Percentiles rank a stretch among this genome's conserved stretches.
phyloP scores from a whole-genome alignment of 257 asterid genomes.

The Catharanthus roseus region DNA sequence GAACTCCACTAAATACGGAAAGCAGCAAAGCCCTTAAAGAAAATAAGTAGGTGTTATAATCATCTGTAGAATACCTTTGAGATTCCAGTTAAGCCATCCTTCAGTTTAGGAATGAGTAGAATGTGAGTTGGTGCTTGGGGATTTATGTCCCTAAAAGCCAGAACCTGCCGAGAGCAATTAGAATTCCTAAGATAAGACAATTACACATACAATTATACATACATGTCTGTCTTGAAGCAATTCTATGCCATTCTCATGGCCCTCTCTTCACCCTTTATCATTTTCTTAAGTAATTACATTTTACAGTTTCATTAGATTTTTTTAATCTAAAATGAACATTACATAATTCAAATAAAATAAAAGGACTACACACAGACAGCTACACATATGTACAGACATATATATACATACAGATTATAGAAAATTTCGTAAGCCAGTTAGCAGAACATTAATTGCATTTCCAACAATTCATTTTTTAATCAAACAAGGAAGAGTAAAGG shows the following conservation, averaged over 20 bases:
- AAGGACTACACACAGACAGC: background rate
- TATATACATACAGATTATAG: background rate
- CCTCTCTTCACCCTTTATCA: background rate
- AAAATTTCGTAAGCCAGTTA: background rate
- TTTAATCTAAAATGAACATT: background rate
- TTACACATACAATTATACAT: background rate
- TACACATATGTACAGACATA: too few relatives aligned
- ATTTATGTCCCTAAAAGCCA: conserved; percentile 83
- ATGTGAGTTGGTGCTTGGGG: conserved; percentile 90
- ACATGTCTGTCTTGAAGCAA: background rate
- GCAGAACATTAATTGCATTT: background rate
- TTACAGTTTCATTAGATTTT: background rate
- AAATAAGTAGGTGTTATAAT: background rate
- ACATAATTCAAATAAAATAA: background rate
- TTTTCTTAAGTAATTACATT: background rate
- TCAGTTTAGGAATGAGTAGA: conserved; percentile 71
- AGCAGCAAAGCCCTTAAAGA: background rate
- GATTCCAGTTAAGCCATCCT: conserved; percentile 72
- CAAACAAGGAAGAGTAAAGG: background rate
- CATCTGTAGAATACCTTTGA: conserved; percentile 42
- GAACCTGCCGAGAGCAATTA: conserved; percentile 50
- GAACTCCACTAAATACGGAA: background rate
- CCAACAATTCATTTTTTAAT: background rate
- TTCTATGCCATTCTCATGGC: too few relatives aligned
- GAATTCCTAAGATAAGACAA: background rate